Percentiles rank a stretch among this genome's conserved stretches.
These are phyloP conservation scores for Trichoderma koningiopsis DNA, from an alignment of 2,329 filamentous ascomycete genomes.

Conservation along the genomic window DNA sequence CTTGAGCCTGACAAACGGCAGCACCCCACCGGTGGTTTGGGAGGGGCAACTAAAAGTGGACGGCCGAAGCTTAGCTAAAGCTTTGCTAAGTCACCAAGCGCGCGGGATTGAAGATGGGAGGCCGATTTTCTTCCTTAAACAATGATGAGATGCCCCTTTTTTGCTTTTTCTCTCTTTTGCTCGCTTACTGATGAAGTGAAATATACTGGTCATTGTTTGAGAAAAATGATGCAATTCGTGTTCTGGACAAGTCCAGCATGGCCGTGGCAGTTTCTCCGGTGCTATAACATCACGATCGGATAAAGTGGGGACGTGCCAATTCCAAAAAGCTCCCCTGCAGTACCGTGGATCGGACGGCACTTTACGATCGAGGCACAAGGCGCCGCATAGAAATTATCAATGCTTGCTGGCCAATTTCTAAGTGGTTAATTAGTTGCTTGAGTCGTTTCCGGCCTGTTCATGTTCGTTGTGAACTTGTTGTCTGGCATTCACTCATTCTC, in stretches of 20 bases:
- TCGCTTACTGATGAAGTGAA: not conserved
- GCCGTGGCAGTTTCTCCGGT: not conserved
- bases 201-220: not conserved
- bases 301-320: not conserved
- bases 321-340: not conserved
- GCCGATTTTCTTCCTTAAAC: not conserved
- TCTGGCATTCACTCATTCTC: not conserved
- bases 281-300: not conserved
- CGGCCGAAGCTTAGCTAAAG: conserved; percentile 34
- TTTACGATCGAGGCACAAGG: not conserved
- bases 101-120: not conserved
- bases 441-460: not conserved
- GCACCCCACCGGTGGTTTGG: conserved; percentile 21
- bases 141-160: not conserved
- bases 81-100: conserved; percentile 31
- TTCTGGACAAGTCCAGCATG: not conserved
- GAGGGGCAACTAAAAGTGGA: conserved; percentile 7
- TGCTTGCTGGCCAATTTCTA: not conserved
- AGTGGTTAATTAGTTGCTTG: not conserved
- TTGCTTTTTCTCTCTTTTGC: not conserved
- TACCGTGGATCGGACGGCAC: not conserved
- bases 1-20: conserved; percentile 37
- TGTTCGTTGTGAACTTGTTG: not conserved
- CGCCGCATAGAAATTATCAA: not conserved
- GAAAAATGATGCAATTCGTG: not conserved